Evolutionary conservation across 176 grass and related monocot species (phyloP).

Genomic region (Bothriochloa decipiens): DNA sequence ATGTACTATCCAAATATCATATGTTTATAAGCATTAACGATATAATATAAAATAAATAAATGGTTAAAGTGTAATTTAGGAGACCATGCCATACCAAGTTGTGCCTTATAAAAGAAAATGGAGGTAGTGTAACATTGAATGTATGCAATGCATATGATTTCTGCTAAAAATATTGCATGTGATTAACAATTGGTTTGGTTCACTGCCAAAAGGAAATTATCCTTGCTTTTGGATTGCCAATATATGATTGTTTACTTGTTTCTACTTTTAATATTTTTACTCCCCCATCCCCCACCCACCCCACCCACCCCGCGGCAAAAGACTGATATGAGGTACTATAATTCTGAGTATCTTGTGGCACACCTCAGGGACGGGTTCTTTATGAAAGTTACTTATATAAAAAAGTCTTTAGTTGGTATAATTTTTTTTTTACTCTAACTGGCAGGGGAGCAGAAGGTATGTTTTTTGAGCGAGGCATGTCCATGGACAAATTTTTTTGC

Average conservation of each 20-base stretch:
- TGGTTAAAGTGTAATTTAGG: not conserved
- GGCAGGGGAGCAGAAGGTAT: not conserved
- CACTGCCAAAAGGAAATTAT: not conserved
- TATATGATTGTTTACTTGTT: not conserved
- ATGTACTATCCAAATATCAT: no score
- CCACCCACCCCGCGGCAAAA: no score
- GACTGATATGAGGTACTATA: not conserved
- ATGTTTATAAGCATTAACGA: no score
- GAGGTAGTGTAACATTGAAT: not conserved
- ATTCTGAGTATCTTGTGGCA: not conserved
- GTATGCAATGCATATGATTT: not conserved
- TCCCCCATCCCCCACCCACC: no score
- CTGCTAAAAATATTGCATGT: constrained; percentile 2
- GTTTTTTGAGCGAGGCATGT: not conserved
- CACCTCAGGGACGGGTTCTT: not conserved
- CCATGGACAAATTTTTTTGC: not conserved
- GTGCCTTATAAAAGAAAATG: no score
- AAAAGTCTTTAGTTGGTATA: not conserved
- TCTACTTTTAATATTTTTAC: not conserved
- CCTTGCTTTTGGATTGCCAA: not conserved
- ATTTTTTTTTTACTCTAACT: not conserved
- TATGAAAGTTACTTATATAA: constrained; percentile 13
- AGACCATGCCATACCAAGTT: not conserved
- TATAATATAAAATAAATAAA: not conserved
- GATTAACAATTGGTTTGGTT: not conserved